Conservation (phyloP, 495 filamentous ascomycete species). For the Penicillium bialowiezense region DNA sequence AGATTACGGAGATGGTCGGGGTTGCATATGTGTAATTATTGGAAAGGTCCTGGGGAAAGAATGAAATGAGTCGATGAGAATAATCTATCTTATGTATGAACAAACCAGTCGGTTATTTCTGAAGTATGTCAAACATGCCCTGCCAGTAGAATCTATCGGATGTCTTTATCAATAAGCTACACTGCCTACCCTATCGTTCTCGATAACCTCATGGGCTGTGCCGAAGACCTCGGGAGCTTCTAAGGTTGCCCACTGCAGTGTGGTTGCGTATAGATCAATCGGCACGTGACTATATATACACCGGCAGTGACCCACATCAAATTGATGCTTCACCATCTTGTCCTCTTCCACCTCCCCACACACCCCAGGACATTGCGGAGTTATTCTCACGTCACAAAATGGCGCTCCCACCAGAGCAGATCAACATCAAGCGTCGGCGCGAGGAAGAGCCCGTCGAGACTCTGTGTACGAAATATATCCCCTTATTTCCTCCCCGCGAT, state of each 20-base stretch:
- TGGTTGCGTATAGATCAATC: neutral
- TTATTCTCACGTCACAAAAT: slow-evolving; percentile 16
- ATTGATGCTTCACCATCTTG: slow-evolving; percentile 4
- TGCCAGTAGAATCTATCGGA: too few species aligned
- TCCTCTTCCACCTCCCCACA: slow-evolving; percentile 1
- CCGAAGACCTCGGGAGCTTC: too few species aligned
- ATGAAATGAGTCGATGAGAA: slow-evolving; percentile 25
- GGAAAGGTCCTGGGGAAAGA: slow-evolving; percentile 14
- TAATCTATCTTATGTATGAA: neutral
- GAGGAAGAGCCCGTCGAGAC: slow-evolving; percentile 56
- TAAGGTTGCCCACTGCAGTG: too few species aligned
- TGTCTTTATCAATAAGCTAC: too few species aligned
- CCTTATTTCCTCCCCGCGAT: slow-evolving; percentile 19
- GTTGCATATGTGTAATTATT: slow-evolving; percentile 28
- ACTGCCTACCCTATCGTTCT: too few species aligned
- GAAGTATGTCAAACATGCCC: too few species aligned
- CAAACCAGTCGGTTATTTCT: neutral
- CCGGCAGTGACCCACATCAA: slow-evolving; percentile 4
- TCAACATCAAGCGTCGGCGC: slow-evolving; percentile 55
- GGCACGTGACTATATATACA: neutral
- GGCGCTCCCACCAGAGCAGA: slow-evolving; percentile 51
- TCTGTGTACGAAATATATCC: slow-evolving; percentile 43
- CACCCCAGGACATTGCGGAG: slow-evolving; percentile 3
- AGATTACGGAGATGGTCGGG: slow-evolving; percentile 6
- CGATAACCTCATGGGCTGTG: too few species aligned